Conservation (phyloP, 176 grass and related monocot genomes). For the Oryza longistaminata region DNA sequence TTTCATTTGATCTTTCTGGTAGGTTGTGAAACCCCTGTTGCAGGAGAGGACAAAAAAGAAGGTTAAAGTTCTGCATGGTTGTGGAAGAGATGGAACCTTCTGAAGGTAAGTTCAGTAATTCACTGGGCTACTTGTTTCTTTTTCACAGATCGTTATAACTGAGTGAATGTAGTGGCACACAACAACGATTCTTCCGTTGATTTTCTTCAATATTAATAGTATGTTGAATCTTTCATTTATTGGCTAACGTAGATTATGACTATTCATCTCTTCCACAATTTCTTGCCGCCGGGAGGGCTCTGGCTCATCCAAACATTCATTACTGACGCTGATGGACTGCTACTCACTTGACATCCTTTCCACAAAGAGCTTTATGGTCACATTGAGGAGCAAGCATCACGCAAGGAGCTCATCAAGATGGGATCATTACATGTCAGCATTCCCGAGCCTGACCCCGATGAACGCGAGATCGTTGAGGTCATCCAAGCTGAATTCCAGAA, state of each 20-base stretch:
- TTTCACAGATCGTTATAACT: not conserved
- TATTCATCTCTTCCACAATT: slow-evolving; percentile 80
- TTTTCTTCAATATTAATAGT: not conserved
- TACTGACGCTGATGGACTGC: slow-evolving; percentile 41
- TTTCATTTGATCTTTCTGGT: slow-evolving; percentile 36
- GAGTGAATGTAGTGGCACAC: not conserved
- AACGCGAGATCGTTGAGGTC: slow-evolving; percentile 59
- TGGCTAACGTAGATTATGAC: slow-evolving; percentile 66
- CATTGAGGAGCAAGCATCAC: slow-evolving; percentile 50
- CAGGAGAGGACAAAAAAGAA: slow-evolving; percentile 98
- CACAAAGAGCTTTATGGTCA: slow-evolving; percentile 79
- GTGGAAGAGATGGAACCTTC: slow-evolving; percentile 85
- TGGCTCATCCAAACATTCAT: slow-evolving; percentile 52
- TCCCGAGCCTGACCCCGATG: slow-evolving; percentile 57
- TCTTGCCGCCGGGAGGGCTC: slow-evolving; percentile 75
- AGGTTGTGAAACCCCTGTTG: slow-evolving; percentile 94
- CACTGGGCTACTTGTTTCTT: not conserved
- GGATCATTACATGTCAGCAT: slow-evolving; percentile 84
- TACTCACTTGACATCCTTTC: slow-evolving; percentile 77
- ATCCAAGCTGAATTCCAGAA: slow-evolving; percentile 80
- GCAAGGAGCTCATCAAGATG: slow-evolving; percentile 58
- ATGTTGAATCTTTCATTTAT: slow-evolving; percentile 6
- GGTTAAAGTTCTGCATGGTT: slow-evolving; percentile 77
- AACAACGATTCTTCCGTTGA: not conserved
- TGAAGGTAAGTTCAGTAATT: slow-evolving; percentile 55